These are phyloP conservation scores for Phalaenopsis equestris DNA, from an alignment of 106 monocot species.

Conservation along the genomic window DNA sequence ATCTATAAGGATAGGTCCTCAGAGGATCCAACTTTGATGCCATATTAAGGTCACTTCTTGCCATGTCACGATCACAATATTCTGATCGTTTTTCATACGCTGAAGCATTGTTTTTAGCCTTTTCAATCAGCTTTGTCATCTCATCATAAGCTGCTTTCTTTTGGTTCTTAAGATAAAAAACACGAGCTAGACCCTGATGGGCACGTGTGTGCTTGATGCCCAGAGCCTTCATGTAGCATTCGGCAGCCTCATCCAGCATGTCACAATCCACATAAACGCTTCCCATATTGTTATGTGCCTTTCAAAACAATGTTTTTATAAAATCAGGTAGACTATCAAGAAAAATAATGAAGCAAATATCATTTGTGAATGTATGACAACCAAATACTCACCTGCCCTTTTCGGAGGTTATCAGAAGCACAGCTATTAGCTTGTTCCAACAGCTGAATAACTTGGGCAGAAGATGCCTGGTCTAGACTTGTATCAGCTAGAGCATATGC, in stretches of 20 bases:
- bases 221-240: constrained; percentile 85
- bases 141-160: constrained; percentile 91
- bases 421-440: constrained; percentile 86
- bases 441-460: constrained; percentile 65
- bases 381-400: constrained; percentile 69
- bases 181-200: constrained; percentile 93
- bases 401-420: constrained; percentile 94
- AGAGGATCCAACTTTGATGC: constrained; percentile 84
- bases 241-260: constrained; percentile 72
- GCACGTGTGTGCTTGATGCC: constrained; percentile 96
- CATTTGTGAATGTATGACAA: background rate
- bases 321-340: background rate
- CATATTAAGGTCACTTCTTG: constrained; percentile 70
- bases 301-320: background rate
- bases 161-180: constrained; percentile 78
- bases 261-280: constrained; percentile 90
- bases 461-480: constrained; percentile 48
- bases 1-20: constrained; percentile 96
- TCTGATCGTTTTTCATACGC: constrained; percentile 99
- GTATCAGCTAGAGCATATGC: constrained; percentile 95
- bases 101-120: constrained; percentile 81
- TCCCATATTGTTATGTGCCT: constrained; percentile 98
- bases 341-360: background rate
- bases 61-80: constrained; percentile 93
- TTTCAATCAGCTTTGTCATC: constrained; percentile 92